Conservation (phyloP, 2,329 filamentous ascomycete genomes). For the Paracamarosporium sp. region DNA sequence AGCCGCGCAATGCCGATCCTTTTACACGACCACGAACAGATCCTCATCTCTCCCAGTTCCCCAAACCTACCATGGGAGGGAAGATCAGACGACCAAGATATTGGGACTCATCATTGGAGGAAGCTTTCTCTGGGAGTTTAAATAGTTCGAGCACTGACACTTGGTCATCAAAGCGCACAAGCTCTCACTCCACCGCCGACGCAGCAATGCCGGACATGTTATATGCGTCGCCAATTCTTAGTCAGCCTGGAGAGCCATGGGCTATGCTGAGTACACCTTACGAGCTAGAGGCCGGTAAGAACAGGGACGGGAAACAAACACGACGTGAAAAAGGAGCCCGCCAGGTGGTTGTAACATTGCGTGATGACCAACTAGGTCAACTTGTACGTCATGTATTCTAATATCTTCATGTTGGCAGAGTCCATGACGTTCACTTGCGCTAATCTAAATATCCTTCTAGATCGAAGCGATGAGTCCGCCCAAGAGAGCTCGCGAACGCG, state of each 20-base stretch:
- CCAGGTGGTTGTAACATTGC: conserved; percentile 28
- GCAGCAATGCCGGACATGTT: conserved; percentile 25
- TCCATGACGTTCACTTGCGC: neutral
- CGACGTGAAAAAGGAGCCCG: conserved; percentile 16
- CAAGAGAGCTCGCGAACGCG: conserved; percentile 66
- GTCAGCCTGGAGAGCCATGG: conserved; percentile 18
- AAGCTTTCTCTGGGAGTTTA: conserved; percentile 16
- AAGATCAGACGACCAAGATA: conserved; percentile 8
- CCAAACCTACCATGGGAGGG: conserved; percentile 12
- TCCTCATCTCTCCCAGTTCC: conserved; percentile 22
- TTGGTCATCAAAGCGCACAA: conserved; percentile 25
- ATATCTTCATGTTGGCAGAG: too few species aligned
- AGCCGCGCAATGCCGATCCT: conserved; percentile 22
- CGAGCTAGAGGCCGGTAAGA: conserved; percentile 4
- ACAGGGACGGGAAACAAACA: conserved; percentile 9
- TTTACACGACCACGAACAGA: conserved; percentile 23
- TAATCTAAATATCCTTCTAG: conserved; percentile 1
- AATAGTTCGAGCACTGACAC: conserved; percentile 28
- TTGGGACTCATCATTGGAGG: conserved; percentile 24
- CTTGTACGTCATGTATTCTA: conserved; percentile 11
- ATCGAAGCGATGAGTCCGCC: conserved; percentile 33
- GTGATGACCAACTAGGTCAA: conserved; percentile 38
- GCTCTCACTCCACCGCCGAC: conserved; percentile 19
- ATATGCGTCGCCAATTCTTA: conserved; percentile 13
- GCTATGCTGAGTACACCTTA: conserved; percentile 1